These are phyloP conservation scores for Xylariaceae sp. DNA, from an alignment of 2,329 filamentous ascomycete species.

Conservation along the genomic window DNA sequence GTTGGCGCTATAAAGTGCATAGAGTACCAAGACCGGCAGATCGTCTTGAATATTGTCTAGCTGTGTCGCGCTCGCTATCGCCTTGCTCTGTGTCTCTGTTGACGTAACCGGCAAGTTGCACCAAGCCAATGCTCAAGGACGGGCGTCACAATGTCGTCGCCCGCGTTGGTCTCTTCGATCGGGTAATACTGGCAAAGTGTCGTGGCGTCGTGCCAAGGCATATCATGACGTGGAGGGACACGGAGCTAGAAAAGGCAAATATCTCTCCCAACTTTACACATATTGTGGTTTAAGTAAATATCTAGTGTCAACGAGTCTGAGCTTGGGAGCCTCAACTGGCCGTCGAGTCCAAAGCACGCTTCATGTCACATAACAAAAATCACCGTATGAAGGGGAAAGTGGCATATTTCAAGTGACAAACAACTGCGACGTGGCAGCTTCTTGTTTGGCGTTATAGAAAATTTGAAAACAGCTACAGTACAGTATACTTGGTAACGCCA, in stretches of 20 bases:
- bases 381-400: background rate
- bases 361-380: background rate
- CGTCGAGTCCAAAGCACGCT: background rate
- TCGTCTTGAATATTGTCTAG: conserved; percentile 4
- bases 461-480: conserved; percentile 14
- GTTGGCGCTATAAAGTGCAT: conserved; percentile 10
- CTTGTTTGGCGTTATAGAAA: conserved; percentile 7
- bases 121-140: background rate
- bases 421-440: conserved; percentile 7
- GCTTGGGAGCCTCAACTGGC: too few relatives aligned
- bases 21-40: conserved; percentile 23
- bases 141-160: too few relatives aligned
- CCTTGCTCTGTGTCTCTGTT: background rate
- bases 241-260: background rate
- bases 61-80: too few relatives aligned
- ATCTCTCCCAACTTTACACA: background rate
- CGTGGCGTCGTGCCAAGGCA: background rate
- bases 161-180: conserved; percentile 4
- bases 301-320: too few relatives aligned
- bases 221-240: background rate
- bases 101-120: background rate
- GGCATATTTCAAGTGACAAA: background rate
- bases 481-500: conserved; percentile 18
- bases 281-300: too few relatives aligned
- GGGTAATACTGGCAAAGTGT: conserved; percentile 3